Base-by-base conservation (phyloP, 83 land plant species). In the Diphasiastrum complanatum region DNA sequence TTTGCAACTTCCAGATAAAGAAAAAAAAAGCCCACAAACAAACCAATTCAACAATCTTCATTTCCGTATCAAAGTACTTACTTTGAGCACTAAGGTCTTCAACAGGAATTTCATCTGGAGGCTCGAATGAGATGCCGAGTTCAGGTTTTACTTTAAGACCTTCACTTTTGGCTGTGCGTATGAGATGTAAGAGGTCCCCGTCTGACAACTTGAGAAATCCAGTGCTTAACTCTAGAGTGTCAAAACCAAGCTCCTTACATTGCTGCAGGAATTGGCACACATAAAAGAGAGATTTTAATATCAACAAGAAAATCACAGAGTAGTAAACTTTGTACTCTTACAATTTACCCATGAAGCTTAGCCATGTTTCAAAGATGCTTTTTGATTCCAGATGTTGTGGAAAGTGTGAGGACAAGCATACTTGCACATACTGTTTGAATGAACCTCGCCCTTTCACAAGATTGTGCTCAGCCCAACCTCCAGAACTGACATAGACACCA, bases 241-340 rank as follows among this genome's bases (percentile, higher is more conserved):
- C 95, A 63, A 91, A 87, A 2, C 97, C 97, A 77, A 87, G 49
- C n/a, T 69, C 68, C 66, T 84, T 91, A 62, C 95, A 87, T 37
- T 84, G 95, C 97, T 91, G 63, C 24, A 46, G 25, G 32, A 5
- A 49, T 5, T 1, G 29, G 10, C 22, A 1, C 38, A 55, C 27
- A 27, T 22, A 33, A 49, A 28, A 12, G 4, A 24, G 10, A 11
- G 29, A 55, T 29, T 0, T 24, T 8, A 51, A 3, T 16, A 51
- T 25, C 14, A 10, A 25, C 24, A 51, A 51, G 24, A 27, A 51
- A n/a, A 2, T 43, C 19, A 61, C n/a, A n/a, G n/a, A n/a, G n/a
- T n/a, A n/a, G n/a, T n/a, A n/a, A n/a, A n/a, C n/a, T n/a, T n/a
- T n/a, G n/a, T n/a, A n/a, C n/a, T n/a, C n/a, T n/a, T n/a, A n/a